Percentiles rank a stretch among this genome's conserved stretches.
Evolutionary conservation across 441 rosid species (phyloP).

Genomic region (Gossypium trilobum): DNA sequence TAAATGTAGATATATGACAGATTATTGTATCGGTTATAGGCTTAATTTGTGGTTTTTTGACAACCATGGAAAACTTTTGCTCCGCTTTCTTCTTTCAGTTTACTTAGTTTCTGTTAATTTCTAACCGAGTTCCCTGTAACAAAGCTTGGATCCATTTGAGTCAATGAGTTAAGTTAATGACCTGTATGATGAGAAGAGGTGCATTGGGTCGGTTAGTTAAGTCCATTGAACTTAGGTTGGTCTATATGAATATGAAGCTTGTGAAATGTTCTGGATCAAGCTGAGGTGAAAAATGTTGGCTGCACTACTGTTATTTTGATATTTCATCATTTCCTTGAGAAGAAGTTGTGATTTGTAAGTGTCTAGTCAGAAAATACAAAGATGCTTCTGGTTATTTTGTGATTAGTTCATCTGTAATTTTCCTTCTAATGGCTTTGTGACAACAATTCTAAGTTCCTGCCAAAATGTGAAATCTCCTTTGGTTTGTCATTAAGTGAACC

Average conservation of each 20-base stretch:
- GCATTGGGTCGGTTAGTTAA: background rate
- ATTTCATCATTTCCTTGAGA: background rate
- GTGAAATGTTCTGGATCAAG: background rate
- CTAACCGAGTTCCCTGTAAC: background rate
- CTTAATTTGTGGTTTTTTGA: background rate
- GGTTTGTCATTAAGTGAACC: background rate
- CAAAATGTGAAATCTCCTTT: background rate
- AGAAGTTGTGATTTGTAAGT: background rate
- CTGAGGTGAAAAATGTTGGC: background rate
- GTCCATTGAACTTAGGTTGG: background rate
- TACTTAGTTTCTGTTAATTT: background rate
- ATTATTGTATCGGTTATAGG: background rate
- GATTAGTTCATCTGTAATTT: background rate
- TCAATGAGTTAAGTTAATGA: background rate
- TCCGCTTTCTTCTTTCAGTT: background rate
- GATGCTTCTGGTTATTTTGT: background rate
- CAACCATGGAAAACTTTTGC: background rate
- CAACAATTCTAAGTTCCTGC: background rate
- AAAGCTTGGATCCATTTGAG: background rate
- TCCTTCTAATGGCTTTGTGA: background rate
- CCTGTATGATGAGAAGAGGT: background rate
- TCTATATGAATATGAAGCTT: background rate
- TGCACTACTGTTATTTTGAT: background rate
- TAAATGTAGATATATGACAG: background rate
- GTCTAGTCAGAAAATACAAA: background rate